Percentiles rank a stretch among this genome's conserved stretches.
Evolutionary conservation across 345 rosid genomes (phyloP).

Genomic region (Cardamine chenopodiifolia): DNA sequence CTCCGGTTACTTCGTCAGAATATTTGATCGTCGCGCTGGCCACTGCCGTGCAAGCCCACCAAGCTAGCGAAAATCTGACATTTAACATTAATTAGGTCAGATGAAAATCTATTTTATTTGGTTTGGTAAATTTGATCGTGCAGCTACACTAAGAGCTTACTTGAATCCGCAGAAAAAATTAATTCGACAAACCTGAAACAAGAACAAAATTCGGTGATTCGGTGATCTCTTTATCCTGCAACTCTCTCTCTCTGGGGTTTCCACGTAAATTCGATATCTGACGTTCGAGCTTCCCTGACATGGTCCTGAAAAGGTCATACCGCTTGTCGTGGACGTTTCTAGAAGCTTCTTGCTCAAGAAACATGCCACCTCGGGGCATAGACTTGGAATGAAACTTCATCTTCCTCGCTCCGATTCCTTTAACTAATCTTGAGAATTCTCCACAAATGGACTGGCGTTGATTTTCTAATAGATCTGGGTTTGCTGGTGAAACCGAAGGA

Average conservation of each 20-base stretch:
- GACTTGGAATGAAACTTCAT: conserved; percentile 64
- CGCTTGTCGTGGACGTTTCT: conserved; percentile 55
- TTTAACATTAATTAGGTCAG: conserved; percentile 6
- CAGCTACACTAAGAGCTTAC: conserved; percentile 39
- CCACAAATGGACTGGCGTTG: conserved; percentile 15
- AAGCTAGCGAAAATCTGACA: conserved; percentile 76
- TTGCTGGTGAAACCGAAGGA: conserved; percentile 25
- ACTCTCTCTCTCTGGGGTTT: conserved; percentile 41
- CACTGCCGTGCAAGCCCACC: conserved; percentile 93
- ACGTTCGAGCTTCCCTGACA: conserved; percentile 86
- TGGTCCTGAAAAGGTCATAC: conserved; percentile 82
- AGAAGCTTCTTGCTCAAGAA: conserved; percentile 33
- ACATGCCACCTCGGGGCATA: conserved; percentile 51
- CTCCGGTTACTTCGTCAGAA: conserved; percentile 54
- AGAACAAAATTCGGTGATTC: too few species aligned
- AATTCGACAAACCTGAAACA: conserved; percentile 71
- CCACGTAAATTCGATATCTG: conserved; percentile 67
- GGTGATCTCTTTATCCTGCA: conserved; percentile 43
- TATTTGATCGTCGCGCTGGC: conserved; percentile 71
- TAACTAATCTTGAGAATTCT: conserved; percentile 33
- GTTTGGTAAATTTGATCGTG: too few species aligned
- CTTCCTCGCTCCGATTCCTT: conserved; percentile 28
- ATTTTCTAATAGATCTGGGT: conserved; percentile 19
- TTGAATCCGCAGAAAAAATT: conserved; percentile 83
- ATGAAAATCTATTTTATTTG: neutral